phyloP scores from a whole-genome alignment of 805 yeast species.

The Nakazawaea molendinolei region DNA sequence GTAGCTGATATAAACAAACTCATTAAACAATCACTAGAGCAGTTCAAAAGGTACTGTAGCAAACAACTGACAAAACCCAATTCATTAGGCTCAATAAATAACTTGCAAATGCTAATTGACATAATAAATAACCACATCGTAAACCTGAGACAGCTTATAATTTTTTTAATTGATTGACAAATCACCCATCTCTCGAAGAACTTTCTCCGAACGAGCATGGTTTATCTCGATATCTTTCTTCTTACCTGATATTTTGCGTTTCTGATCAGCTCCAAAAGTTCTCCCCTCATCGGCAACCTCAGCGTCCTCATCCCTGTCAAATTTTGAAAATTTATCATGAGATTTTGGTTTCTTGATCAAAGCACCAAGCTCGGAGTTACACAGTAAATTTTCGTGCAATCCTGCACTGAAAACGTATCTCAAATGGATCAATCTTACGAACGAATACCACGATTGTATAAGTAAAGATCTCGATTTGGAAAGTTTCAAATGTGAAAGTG shows the following conservation, averaged over 20 bases:
- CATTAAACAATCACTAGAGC: too few species aligned
- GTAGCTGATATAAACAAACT: too few species aligned
- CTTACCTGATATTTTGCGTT: conserved; percentile 15
- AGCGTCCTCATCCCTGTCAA: conserved; percentile 12
- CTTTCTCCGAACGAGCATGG: conserved; percentile 20
- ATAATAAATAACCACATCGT: too few species aligned
- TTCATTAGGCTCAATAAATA: too few species aligned
- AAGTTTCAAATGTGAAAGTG: conserved; percentile 30
- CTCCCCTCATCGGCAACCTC: conserved; percentile 12
- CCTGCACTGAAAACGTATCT: conserved; percentile 48
- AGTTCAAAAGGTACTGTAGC: too few species aligned
- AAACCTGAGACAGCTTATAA: too few species aligned
- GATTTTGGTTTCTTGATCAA: conserved; percentile 16
- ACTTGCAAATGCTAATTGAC: too few species aligned
- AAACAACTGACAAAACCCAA: too few species aligned
- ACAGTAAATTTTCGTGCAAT: conserved; percentile 40
- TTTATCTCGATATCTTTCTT: conserved; percentile 20
- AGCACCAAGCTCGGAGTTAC: conserved; percentile 28
- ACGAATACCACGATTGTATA: conserved; percentile 45
- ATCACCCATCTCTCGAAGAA: conserved; percentile 18
- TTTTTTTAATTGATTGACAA: neutral
- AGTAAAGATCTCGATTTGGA: conserved; percentile 39
- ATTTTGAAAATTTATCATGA: conserved; percentile 10
- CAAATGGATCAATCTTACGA: conserved; percentile 39
- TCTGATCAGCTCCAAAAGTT: conserved; percentile 11